Evolutionary conservation across 106 monocot genomes (phyloP).

Genomic region (Platanthera guangdongensis): DNA sequence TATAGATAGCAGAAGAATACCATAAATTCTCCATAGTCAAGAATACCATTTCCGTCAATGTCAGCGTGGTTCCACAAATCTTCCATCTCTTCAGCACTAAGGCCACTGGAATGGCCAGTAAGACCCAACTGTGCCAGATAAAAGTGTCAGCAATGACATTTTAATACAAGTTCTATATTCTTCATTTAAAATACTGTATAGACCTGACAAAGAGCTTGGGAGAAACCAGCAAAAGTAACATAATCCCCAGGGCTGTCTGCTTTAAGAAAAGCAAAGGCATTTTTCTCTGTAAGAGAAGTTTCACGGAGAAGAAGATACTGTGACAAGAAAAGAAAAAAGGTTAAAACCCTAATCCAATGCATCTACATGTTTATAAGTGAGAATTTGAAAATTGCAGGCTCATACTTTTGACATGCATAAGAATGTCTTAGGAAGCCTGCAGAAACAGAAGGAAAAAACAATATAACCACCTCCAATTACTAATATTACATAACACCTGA

Average conservation of each 20-base stretch:
- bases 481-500: neutral
- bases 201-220: slow-evolving; percentile 65
- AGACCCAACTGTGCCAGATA: slow-evolving; percentile 51
- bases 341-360: neutral
- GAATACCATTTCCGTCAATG: slow-evolving; percentile 54
- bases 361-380: neutral
- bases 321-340: slow-evolving; percentile 3
- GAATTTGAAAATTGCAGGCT: neutral
- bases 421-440: slow-evolving; percentile 11
- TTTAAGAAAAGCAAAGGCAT: slow-evolving; percentile 87
- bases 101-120: slow-evolving; percentile 48
- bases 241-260: slow-evolving; percentile 67
- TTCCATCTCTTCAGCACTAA: slow-evolving; percentile 51
- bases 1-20: slow-evolving; percentile 21
- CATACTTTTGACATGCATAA: slow-evolving; percentile 10
- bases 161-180: neutral
- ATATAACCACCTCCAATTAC: neutral
- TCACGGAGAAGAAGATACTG: slow-evolving; percentile 60
- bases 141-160: neutral
- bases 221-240: slow-evolving; percentile 68
- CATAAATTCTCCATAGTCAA: slow-evolving; percentile 78
- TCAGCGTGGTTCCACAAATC: slow-evolving; percentile 82
- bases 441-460: slow-evolving; percentile 8
- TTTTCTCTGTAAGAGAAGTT: slow-evolving; percentile 60
- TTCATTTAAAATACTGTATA: slow-evolving; percentile 7